Base-by-base conservation (phyloP, 1,139 yeast genomes). In the Saccharomyces hybrid region DNA sequence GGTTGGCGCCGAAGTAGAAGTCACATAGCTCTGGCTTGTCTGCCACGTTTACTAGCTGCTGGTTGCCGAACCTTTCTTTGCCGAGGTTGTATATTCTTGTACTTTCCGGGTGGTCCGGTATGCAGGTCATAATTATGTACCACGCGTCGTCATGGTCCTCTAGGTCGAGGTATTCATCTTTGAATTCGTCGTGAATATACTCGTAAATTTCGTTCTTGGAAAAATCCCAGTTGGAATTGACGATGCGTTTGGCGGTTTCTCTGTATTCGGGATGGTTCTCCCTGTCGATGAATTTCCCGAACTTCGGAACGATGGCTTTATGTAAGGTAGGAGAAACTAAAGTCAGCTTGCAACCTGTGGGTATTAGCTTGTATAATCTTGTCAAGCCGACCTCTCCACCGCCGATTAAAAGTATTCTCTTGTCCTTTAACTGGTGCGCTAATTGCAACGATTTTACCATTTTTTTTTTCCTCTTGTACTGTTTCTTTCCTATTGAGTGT, bases 11-110 rank as follows among this genome's bases (percentile, higher is more conserved):
- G 55, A 70, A 70, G 52, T 67, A 68, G 38, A 68, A 64, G 52
- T 68, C 71, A 56, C 73, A 70, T n/a, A 66, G 53, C 3, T 64
- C 61, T 6, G 72, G 72, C 14, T 65, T 64, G 53, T 70, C 73
- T 5, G 72, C 72, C 9, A 70, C 71, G 51, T 70, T 70, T 34
- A 70, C 63, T 53, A 65, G 51, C 49, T 67, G 69, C 31, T 64
- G 65, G 4, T 57, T 53, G 8, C 71, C 71, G 46, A 60, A 64
- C 21, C 52, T 51, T 12, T 50, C 24, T 32, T 63, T 64, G n/a
- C 64, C 58, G 47, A 63, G 58, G 9, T 55, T 51, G 52, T 66
- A 67, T 2, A 69, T 61, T 16, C 55, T 53, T 49, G 63, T 61
- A 12, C 71, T 64, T 34, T 59, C 48, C 3, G 28, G 42, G 7